phyloP scores from a whole-genome alignment of 192 early-diverging fungal species.

The Podila minutissima region DNA sequence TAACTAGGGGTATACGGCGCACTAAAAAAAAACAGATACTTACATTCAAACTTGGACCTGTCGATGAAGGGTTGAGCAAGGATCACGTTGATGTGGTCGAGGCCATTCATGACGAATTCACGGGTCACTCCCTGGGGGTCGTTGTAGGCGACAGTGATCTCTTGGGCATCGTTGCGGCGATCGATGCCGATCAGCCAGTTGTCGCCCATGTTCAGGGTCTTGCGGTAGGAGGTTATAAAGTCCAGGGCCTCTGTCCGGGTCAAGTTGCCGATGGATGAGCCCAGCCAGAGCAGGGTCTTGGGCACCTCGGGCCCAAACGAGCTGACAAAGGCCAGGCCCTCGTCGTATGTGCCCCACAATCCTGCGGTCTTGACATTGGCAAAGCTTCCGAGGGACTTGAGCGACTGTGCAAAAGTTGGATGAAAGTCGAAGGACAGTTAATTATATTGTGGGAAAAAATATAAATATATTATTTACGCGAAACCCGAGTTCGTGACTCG shows the following conservation, averaged over 20 bases:
- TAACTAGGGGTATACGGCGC: background rate
- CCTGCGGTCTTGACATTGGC: slow-evolving; percentile 78
- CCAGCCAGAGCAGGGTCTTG: slow-evolving; percentile 89
- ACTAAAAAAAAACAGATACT: background rate
- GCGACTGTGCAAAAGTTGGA: slow-evolving; percentile 52
- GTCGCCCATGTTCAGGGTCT: slow-evolving; percentile 75
- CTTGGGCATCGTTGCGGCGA: slow-evolving; percentile 72
- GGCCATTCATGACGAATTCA: slow-evolving; percentile 87
- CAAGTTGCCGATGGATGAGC: slow-evolving; percentile 89
- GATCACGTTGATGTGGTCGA: slow-evolving; percentile 81
- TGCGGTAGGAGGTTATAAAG: slow-evolving; percentile 71
- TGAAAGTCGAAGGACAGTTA: background rate
- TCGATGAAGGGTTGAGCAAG: slow-evolving; percentile 71
- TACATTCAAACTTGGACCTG: slow-evolving; percentile 67
- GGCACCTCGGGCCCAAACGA: slow-evolving; percentile 57
- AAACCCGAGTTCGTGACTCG: no score
- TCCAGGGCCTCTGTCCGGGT: slow-evolving; percentile 67
- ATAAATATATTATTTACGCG: no score
- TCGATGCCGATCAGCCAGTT: slow-evolving; percentile 89
- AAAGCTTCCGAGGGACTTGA: slow-evolving; percentile 74
- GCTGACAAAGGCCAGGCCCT: slow-evolving; percentile 75
- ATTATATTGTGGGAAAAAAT: no score
- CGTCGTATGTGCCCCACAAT: slow-evolving; percentile 90
- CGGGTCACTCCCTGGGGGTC: slow-evolving; percentile 80
- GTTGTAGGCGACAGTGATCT: slow-evolving; percentile 86